Percentiles rank a stretch among this genome's conserved stretches.
These are phyloP conservation scores for Calendula officinalis DNA, from an alignment of 129 eudicot genomes.

Conservation along the genomic window DNA sequence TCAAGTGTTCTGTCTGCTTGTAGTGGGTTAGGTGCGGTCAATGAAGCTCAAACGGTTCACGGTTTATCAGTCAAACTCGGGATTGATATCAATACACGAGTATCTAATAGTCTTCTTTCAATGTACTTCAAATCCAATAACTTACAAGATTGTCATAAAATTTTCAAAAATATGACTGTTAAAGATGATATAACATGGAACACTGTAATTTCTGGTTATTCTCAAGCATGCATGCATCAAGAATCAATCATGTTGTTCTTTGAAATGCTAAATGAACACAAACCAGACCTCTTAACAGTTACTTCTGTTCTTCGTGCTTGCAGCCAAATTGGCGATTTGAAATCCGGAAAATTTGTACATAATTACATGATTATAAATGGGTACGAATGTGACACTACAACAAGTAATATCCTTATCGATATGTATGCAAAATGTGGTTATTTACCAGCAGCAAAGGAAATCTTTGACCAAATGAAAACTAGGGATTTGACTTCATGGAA, in stretches of 20 bases:
- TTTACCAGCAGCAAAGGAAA: conserved; percentile 35
- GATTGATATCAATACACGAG: conserved; percentile 30
- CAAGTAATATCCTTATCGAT: conserved; percentile 53
- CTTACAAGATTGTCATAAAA: background rate
- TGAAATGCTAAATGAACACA: conserved; percentile 52
- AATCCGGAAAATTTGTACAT: conserved; percentile 50
- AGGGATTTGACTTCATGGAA: conserved; percentile 58
- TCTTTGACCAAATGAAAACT: conserved; percentile 46
- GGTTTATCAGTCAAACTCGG: conserved; percentile 54
- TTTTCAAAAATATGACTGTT: conserved; percentile 48
- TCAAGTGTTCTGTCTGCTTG: conserved; percentile 45
- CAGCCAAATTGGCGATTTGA: conserved; percentile 39
- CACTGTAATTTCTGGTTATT: conserved; percentile 51
- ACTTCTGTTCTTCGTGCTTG: conserved; percentile 64
- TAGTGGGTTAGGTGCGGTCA: conserved; percentile 43
- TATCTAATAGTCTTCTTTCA: conserved; percentile 56
- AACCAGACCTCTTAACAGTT: conserved; percentile 60
- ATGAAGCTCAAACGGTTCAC: conserved; percentile 56
- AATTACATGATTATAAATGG: conserved; percentile 45
- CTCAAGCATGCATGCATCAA: conserved; percentile 41
- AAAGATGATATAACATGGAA: conserved; percentile 66
- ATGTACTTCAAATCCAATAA: conserved; percentile 61
- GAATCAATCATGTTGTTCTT: conserved; percentile 50
- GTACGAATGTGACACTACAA: conserved; percentile 40
- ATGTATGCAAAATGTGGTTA: conserved; percentile 66